These are phyloP conservation scores for Castanea mollissima DNA, from an alignment of 306 rosid genomes.

Conservation along the genomic window DNA sequence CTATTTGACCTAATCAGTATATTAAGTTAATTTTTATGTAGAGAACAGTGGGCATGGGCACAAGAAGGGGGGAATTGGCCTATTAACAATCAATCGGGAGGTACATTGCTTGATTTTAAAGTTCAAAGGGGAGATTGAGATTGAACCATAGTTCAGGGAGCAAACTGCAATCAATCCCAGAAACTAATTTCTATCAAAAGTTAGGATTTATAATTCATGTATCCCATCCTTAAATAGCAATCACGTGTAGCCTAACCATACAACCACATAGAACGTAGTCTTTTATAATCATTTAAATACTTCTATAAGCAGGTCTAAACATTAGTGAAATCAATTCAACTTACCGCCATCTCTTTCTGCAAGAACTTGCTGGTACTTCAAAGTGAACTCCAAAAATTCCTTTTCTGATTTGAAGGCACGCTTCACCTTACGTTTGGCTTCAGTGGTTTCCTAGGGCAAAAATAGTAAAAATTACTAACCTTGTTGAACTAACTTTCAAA, in stretches of 20 bases:
- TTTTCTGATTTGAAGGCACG: conserved; percentile 78
- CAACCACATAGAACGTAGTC: neutral
- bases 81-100: too few relatives aligned
- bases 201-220: neutral
- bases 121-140: too few relatives aligned
- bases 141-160: too few relatives aligned
- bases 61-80: too few relatives aligned
- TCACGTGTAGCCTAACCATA: neutral
- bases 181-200: neutral
- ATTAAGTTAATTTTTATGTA: too few relatives aligned
- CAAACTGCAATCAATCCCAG: too few relatives aligned
- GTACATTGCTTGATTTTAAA: too few relatives aligned
- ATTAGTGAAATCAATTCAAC: conserved; percentile 27
- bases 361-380: conserved; percentile 88
- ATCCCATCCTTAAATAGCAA: neutral
- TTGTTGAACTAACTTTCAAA: neutral
- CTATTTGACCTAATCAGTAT: too few relatives aligned
- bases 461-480: neutral
- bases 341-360: conserved; percentile 90
- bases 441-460: conserved; percentile 61
- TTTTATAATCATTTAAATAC: neutral
- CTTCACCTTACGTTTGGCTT: conserved; percentile 75
- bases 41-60: too few relatives aligned
- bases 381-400: conserved; percentile 81
- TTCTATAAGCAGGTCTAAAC: conserved; percentile 10